Percentiles rank a stretch among this genome's conserved stretches.
These are phyloP conservation scores for Leucaena leucocephala DNA, from an alignment of 306 rosid genomes.

Conservation along the genomic window DNA sequence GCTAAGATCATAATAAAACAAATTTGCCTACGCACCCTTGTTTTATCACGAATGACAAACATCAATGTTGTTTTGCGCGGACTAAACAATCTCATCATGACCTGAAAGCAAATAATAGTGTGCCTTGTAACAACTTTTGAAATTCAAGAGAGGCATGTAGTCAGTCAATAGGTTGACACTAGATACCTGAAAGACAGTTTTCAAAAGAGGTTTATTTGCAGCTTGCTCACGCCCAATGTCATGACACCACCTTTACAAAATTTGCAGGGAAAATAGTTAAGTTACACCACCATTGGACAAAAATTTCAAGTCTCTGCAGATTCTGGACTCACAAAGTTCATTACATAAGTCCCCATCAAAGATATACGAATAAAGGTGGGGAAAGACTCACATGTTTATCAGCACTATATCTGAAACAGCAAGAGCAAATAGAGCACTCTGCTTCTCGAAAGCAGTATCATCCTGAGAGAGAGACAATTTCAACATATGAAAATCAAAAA, in stretches of 20 bases:
- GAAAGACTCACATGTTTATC: slow-evolving; percentile 74
- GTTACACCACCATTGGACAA: slow-evolving; percentile 22
- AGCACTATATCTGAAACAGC: slow-evolving; percentile 94
- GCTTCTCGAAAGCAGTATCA: slow-evolving; percentile 94
- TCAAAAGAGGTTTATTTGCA: slow-evolving; percentile 91
- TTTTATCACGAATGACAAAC: slow-evolving; percentile 95
- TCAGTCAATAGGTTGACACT: slow-evolving; percentile 7
- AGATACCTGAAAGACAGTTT: slow-evolving; percentile 91
- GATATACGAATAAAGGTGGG: neutral
- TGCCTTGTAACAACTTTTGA: slow-evolving; percentile 29
- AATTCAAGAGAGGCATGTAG: slow-evolving; percentile 17
- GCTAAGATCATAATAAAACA: slow-evolving; percentile 5
- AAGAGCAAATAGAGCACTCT: slow-evolving; percentile 94
- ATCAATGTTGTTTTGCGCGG: slow-evolving; percentile 88
- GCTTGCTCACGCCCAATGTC: slow-evolving; percentile 99
- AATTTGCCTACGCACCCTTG: slow-evolving; percentile 61
- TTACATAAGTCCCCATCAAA: neutral
- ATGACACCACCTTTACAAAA: slow-evolving; percentile 84
- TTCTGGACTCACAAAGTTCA: slow-evolving; percentile 2
- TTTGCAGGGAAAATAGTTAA: slow-evolving; percentile 20
- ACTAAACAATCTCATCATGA: slow-evolving; percentile 92
- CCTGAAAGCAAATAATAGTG: slow-evolving; percentile 50
- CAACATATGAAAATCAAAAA: slow-evolving; percentile 30
- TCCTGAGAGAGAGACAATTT: slow-evolving; percentile 55
- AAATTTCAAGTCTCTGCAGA: slow-evolving; percentile 7